A percentile compares a stretch with the other conserved stretches of the same genome.
Conservation (phyloP, 495 filamentous ascomycete species). For the Penicillium parvum region DNA sequence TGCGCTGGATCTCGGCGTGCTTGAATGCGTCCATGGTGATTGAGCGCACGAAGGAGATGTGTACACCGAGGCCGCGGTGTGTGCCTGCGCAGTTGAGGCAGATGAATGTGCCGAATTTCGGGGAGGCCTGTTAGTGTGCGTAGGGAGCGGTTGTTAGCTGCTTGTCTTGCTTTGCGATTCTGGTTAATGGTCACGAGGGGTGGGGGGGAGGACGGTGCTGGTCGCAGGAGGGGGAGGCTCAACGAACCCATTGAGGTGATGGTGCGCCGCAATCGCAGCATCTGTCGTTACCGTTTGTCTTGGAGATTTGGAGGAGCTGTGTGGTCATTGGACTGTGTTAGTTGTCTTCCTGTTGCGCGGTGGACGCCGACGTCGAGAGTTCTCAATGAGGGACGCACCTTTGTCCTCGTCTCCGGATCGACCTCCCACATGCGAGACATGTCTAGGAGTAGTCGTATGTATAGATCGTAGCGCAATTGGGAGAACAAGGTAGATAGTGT, state of each 20-base stretch:
- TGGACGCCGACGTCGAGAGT: no score
- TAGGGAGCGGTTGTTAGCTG: background rate
- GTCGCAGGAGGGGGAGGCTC: background rate
- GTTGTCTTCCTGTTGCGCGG: conserved; percentile 5
- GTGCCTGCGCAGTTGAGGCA: conserved; percentile 94
- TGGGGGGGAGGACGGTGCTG: background rate
- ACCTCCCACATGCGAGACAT: conserved; percentile 90
- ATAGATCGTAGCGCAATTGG: conserved; percentile 2
- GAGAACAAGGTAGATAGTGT: background rate
- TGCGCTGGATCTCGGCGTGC: conserved; percentile 73
- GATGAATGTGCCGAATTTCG: conserved; percentile 86
- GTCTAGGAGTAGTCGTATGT: conserved; percentile 11
- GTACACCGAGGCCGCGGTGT: conserved; percentile 90
- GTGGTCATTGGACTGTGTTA: conserved; percentile 9
- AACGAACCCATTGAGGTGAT: conserved; percentile 80
- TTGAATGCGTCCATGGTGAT: conserved; percentile 99
- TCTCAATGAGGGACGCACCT: conserved; percentile 61
- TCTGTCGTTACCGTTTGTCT: conserved; percentile 73
- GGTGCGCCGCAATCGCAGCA: conserved; percentile 95
- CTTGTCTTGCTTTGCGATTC: background rate
- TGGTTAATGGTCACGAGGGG: background rate
- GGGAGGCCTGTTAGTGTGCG: conserved; percentile 48
- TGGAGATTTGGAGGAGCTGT: conserved; percentile 84
- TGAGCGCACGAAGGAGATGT: conserved; percentile 95
- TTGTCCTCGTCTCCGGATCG: conserved; percentile 89